Evolutionary conservation across 208 protist genomes (phyloP), one percentile per base, ranked within the genome.

Genomic region (Endotrypanum monterogeii): DNA sequence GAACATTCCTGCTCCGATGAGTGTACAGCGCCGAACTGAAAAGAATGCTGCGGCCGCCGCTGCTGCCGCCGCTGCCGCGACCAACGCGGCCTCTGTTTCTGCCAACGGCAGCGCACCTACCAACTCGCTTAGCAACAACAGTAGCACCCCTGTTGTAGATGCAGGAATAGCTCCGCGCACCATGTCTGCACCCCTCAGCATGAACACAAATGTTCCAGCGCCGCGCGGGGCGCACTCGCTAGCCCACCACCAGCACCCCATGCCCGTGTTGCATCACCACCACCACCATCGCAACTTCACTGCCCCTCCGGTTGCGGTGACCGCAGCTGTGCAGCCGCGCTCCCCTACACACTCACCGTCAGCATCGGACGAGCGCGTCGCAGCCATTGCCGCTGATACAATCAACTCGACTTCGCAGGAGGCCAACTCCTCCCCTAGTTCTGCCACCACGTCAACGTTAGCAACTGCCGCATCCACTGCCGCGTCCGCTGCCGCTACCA

Each of bases 1-100:
- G 69, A 79, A 69, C 61, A 83, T 86, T 62, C 74, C 78, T 12
- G 82, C 68, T 12, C 78, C 78, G 5, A 58, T 80, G 46, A 74
- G 70, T 35, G 71, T 84, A 52, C 58, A 73, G 63, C 78, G 71
- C 20, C 67, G 73, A 23, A 51, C 79, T 1, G 69, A 78, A 50
- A 56, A 83, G n/a, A 62, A 60, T 12, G 75, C 61, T 6, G 74
- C 73, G 4, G 65, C 73, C 1, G 55, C 73, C 7, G 71, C 71
- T 18, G 58, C 60, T 4, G 60, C 55, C 1, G 63, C 71, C 5
- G 67, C 66, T 23, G 76, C 76, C 12, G 71, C 71, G 4, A 46
- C 63, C 0, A 44, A 50, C 2, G 37, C 73, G 2, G 63, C 63
- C 4, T 23, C 51, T 0, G 71, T 58, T 11, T 0, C 61, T 20